Evolutionary conservation across 192 early-diverging fungal genomes (phyloP), one percentile per base, ranked within the genome.

Genomic region (Backusella luteola): DNA sequence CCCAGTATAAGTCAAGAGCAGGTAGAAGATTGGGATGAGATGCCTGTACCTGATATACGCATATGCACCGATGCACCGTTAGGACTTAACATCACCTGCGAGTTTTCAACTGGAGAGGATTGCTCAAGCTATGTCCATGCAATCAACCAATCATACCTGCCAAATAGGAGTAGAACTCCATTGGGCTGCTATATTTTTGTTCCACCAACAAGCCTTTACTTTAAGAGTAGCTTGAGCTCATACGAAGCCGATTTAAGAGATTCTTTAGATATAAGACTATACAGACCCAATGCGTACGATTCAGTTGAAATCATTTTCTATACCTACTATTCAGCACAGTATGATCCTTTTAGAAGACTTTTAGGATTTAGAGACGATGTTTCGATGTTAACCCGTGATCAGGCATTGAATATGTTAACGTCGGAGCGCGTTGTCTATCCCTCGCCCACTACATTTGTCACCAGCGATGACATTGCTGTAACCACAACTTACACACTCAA

Each of bases 41-140:
- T 75, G 21, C 38, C 14, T n/a, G 34, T 67, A 6, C 74, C 74
- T 12, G 74, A 69, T 69, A n/a, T 69, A 21, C 68, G 68, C 17
- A 39, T 69, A 38, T 69, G 68, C 19, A 21, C n/a, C 11, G 68
- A 69, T 21, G 68, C 53, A 1, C n/a, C 19, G 8, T 3, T 56
- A 3, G 53, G 53, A 56, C 53, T 56, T 7, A 56, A 56, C 21
- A 56, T 56, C n/a, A 56, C 53, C 8, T 56, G 53, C 9, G 53
- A 56, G 3, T 63, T 63, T 29, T 29, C 56, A 63, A 63, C 56
- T 12, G 56, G 56, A 14, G 56, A 63, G 23, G 56, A 63, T 63
- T 63, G 56, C 23, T 63, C 56, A 4, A 29, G 4, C 21, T 63
- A 63, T 29, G 4, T 63, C 2, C 56, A 63, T 63, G 9, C 21